Percentiles rank a stretch among this genome's conserved stretches.
Conservation (phyloP, 345 rosid species). For the Streptanthus diversifolius region DNA sequence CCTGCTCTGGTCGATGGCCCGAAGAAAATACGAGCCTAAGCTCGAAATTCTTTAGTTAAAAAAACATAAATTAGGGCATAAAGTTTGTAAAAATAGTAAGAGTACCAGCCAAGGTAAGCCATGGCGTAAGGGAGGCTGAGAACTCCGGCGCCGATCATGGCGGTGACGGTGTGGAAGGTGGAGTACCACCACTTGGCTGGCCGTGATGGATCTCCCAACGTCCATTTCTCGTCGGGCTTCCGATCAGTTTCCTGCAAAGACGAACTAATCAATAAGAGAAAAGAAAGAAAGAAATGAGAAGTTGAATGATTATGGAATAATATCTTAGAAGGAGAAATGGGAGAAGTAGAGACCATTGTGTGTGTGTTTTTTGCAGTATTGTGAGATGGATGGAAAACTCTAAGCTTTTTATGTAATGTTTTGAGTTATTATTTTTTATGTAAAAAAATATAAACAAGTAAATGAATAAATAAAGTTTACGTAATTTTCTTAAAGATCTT, state of each 20-base stretch:
- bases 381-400: conserved; percentile 18
- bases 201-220: conserved; percentile 51
- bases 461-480: neutral
- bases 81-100: neutral
- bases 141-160: conserved; percentile 99
- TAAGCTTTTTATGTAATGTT: conserved; percentile 14
- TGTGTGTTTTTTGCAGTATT: neutral
- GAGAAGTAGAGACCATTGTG: conserved; percentile 59
- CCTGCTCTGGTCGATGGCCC: neutral
- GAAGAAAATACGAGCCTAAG: neutral
- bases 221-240: conserved; percentile 51
- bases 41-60: neutral
- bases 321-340: conserved; percentile 50
- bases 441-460: neutral
- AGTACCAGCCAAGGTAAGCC: conserved; percentile 95
- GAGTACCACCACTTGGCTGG: conserved; percentile 98
- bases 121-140: conserved; percentile 94
- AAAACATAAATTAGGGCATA: neutral
- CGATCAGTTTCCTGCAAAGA: conserved; percentile 45
- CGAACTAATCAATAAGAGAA: neutral
- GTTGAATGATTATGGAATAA: neutral
- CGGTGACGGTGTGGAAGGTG: conserved; percentile 85
- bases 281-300: neutral
- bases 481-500: conserved; percentile 6
- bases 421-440: neutral